A percentile compares a stretch with the other conserved stretches of the same genome.
phyloP scores from a whole-genome alignment of 768 basidiomycete genomes.

The Leccinellum luteum region DNA sequence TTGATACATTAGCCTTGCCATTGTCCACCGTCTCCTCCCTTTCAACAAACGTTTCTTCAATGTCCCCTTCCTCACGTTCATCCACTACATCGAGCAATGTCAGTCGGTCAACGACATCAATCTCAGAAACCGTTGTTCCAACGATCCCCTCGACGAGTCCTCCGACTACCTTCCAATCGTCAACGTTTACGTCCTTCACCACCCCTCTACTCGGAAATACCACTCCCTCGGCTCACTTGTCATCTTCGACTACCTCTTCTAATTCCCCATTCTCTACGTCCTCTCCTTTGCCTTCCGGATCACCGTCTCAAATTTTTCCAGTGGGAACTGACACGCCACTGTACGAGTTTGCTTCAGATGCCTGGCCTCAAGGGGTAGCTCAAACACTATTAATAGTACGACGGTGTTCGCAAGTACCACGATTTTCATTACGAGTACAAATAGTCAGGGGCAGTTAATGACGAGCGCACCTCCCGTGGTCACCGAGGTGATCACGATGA shows the following conservation, averaged over 20 bases:
- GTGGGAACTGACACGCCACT: conserved; percentile 13
- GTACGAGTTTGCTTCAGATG: conserved; percentile 24
- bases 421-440: conserved; percentile 59
- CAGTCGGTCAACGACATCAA: conserved; percentile 20
- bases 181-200: conserved; percentile 12
- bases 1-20: conserved; percentile 10
- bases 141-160: conserved; percentile 11
- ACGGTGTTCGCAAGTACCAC: conserved; percentile 48
- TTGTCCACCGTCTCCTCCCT: conserved; percentile 6
- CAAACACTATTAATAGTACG: conserved; percentile 38
- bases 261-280: conserved; percentile 6
- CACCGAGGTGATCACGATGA: conserved; percentile 56
- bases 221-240: conserved; percentile 16
- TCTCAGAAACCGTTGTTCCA: conserved; percentile 1
- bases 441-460: conserved; percentile 47
- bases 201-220: conserved; percentile 3
- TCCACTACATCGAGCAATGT: conserved; percentile 16
- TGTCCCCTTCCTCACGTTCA: conserved; percentile 12
- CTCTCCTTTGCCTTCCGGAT: conserved; percentile 3
- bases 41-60: conserved; percentile 6
- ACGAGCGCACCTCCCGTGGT: conserved; percentile 54
- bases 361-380: conserved; percentile 5
- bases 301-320: conserved; percentile 7
- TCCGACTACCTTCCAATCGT: conserved; percentile 8
- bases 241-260: conserved; percentile 5